Evolutionary conservation across 2,329 filamentous ascomycete genomes (phyloP).

Genomic region (Microcyclospora tardicrescens): DNA sequence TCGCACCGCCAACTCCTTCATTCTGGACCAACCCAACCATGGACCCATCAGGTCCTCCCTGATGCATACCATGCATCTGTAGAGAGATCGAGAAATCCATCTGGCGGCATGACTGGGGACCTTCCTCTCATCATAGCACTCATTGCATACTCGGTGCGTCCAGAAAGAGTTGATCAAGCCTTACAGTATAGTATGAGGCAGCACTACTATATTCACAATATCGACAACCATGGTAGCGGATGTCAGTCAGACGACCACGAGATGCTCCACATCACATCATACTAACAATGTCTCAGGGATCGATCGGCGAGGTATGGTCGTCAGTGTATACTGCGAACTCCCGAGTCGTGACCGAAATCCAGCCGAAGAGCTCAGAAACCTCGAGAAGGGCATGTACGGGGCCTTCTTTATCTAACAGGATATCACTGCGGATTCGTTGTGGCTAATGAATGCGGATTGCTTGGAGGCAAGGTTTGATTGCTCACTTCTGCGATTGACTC

Average conservation of each 20-base stretch:
- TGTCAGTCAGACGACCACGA: not conserved
- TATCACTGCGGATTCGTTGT: no score
- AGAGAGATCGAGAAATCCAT: not conserved
- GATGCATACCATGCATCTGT: constrained; percentile 2
- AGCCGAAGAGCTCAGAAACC: no score
- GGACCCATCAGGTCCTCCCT: constrained; percentile 4
- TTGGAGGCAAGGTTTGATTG: no score
- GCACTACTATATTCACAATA: not conserved
- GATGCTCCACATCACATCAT: not conserved
- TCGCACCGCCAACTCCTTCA: not conserved
- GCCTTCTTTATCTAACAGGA: no score
- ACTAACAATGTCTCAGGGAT: not conserved
- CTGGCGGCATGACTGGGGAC: constrained; percentile 5
- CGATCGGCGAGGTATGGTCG: constrained; percentile 3
- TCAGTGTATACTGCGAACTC: constrained; percentile 3
- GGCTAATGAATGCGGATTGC: no score
- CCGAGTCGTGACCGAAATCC: no score
- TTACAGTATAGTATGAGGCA: not conserved
- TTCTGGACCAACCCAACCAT: constrained; percentile 1
- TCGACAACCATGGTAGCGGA: not conserved
- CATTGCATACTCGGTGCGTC: constrained; percentile 2
- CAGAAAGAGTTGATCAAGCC: not conserved
- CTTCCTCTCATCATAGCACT: constrained; percentile 7
- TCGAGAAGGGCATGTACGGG: no score
- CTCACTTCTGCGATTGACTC: no score